A percentile compares a stretch with the other conserved stretches of the same genome.
These are phyloP conservation scores for Chloris gayana DNA, from an alignment of 176 grass and related monocot genomes.

Conservation along the genomic window DNA sequence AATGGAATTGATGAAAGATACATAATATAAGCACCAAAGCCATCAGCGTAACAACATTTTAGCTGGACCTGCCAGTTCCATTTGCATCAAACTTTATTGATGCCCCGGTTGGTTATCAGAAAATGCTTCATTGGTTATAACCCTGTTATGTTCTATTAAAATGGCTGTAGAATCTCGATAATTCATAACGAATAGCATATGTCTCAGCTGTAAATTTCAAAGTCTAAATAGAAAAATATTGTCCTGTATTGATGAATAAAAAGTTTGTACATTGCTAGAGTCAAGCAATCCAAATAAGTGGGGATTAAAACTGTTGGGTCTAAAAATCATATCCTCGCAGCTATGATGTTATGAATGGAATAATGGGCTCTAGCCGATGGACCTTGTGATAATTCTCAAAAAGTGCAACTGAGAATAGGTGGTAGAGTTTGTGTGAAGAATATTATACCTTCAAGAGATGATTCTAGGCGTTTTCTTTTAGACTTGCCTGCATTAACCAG, in stretches of 20 bases:
- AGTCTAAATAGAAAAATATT: background rate
- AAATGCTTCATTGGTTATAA: background rate
- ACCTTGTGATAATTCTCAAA: slow-evolving; percentile 24
- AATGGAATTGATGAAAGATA: slow-evolving; percentile 2
- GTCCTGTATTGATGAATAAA: slow-evolving; percentile 21
- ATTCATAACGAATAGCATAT: background rate
- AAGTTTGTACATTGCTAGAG: slow-evolving; percentile 16
- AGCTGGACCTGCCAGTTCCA: background rate
- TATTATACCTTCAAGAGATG: slow-evolving; percentile 78
- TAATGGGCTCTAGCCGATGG: background rate
- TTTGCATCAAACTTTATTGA: slow-evolving; percentile 13
- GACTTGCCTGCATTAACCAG: slow-evolving; percentile 67
- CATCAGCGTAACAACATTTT: background rate
- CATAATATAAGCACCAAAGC: slow-evolving; percentile 27
- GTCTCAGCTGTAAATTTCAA: slow-evolving; percentile 1
- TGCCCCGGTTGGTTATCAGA: background rate
- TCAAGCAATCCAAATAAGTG: slow-evolving; percentile 33
- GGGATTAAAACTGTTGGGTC: background rate
- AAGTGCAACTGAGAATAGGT: slow-evolving; percentile 16
- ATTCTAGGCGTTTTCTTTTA: slow-evolving; percentile 84
- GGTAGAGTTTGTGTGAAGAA: slow-evolving; percentile 32
- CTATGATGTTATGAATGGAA: background rate
- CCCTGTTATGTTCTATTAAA: background rate
- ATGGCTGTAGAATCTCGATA: background rate
- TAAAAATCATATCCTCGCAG: background rate